phyloP scores from a whole-genome alignment of 768 basidiomycete species.

The Leucocoprinus sp. region DNA sequence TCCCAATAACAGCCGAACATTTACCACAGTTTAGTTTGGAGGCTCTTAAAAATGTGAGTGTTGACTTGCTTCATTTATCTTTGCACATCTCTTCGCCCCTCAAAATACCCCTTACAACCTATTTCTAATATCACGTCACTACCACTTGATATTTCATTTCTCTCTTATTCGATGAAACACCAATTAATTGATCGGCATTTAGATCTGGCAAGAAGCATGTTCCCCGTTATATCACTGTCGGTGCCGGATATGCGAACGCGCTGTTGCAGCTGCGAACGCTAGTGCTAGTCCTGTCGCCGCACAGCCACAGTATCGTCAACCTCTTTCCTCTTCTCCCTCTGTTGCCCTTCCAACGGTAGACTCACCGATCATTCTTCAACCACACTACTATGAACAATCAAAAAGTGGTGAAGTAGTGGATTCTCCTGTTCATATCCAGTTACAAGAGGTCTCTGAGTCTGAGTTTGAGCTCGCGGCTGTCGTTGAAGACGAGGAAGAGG shows the following conservation, averaged over 20 bases:
- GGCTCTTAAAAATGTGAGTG: conserved; percentile 47
- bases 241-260: conserved; percentile 67
- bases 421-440: conserved; percentile 16
- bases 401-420: not conserved
- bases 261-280: conserved; percentile 44
- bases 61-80: not conserved
- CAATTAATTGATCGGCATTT: conserved; percentile 3
- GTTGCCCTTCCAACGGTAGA: not conserved
- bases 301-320: not conserved
- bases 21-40: conserved; percentile 53
- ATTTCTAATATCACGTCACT: no score
- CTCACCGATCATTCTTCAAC: no score
- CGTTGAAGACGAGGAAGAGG: conserved; percentile 1
- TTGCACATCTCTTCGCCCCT: conserved; percentile 2
- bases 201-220: conserved; percentile 74
- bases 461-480: conserved; percentile 15
- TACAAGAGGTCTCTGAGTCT: conserved; percentile 17
- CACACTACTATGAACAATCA: not conserved
- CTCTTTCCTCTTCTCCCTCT: not conserved
- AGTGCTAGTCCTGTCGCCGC: conserved; percentile 19
- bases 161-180: not conserved
- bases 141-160: no score
- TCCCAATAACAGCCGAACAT: conserved; percentile 49
- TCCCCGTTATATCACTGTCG: conserved; percentile 63
- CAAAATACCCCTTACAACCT: no score